phyloP scores from a whole-genome alignment of 2,329 filamentous ascomycete genomes.

The Fusarium equiseti region DNA sequence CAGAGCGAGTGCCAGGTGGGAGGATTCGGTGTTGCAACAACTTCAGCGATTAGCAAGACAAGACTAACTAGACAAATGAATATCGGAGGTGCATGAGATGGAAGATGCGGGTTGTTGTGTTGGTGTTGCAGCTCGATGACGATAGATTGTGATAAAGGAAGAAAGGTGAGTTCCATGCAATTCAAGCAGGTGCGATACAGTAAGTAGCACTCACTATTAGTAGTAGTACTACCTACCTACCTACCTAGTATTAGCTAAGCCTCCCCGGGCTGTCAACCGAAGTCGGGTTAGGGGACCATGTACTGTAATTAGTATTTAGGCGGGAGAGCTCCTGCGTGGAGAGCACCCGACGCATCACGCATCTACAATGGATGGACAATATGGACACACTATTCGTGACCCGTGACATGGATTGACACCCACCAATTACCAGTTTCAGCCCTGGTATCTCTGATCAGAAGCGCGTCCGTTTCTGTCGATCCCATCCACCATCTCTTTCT shows the following conservation, averaged over 20 bases:
- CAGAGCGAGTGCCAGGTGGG: not conserved
- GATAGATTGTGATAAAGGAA: constrained; percentile 23
- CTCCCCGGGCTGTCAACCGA: not conserved
- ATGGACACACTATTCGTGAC: constrained; percentile 16
- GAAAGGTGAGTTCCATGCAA: not conserved
- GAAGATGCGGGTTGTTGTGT: constrained; percentile 23
- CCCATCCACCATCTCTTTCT: not conserved
- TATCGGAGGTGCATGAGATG: not conserved
- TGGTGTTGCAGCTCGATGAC: constrained; percentile 38
- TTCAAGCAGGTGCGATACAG: not conserved
- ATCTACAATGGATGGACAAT: not conserved
- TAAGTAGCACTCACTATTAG: not conserved
- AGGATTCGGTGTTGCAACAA: not conserved
- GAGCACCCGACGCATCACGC: too few species aligned
- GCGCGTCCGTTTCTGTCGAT: constrained; percentile 19
- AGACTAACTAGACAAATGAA: not conserved
- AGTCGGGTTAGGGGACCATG: not conserved
- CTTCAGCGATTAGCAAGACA: not conserved
- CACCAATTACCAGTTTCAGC: not conserved
- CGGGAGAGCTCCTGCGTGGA: constrained; percentile 34
- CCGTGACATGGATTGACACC: constrained; percentile 36
- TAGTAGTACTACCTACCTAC: too few species aligned
- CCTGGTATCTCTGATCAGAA: constrained; percentile 14
- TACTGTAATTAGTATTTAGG: constrained; percentile 17
- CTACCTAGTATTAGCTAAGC: not conserved